Evolutionary conservation across 1,284 basidiomycete genomes (phyloP), one percentile per base, ranked within the genome.

Genomic region (Ganoderma sp.): DNA sequence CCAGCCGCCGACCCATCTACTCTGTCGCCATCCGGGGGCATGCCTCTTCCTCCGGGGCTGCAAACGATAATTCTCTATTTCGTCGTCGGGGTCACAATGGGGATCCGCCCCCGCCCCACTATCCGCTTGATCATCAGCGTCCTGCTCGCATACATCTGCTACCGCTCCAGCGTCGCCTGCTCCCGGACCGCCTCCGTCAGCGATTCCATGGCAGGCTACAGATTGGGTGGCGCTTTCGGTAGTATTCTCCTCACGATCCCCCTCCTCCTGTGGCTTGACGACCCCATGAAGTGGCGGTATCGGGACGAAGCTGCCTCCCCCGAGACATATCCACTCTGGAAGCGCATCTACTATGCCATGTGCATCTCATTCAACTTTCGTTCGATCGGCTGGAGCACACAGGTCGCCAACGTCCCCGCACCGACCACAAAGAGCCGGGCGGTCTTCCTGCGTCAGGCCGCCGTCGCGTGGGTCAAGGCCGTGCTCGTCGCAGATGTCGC

Each of bases 231-330:
- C 22, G 48, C 48, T 22, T 52, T 52, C 48, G 48, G 22, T 9
- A 14, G 12, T 3, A 22, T 52, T 10, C 48, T 52, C 48, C 48
- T 52, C 22, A 10, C 22, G 12, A n/a, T 52, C 48, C 48, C 48
- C 12, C 48, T 52, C 22, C 14, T 25, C 22, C 48, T 52, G 22
- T 52, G 48, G 48, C 48, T 52, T n/a, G 48, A 52, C 48, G 48
- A 52, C 48, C 48, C 48, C 22, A 52, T 52, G 48, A 52, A 52
- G 22, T 52, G 48, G 48, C 48, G 48, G 10, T 52, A 52, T n/a
- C 9, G 48, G 22, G 12, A 25, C 48, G 48, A 52, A 8, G n/a
- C 45, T 22, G 22, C 22, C 22, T 22, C 48, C 22, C 48, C 48
- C 10, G 48, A 52, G 22, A 52, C 48, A n/a, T 14, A 52, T 10